phyloP scores from a whole-genome alignment of 176 grass and related monocot genomes.

The Oryza meyeriana region DNA sequence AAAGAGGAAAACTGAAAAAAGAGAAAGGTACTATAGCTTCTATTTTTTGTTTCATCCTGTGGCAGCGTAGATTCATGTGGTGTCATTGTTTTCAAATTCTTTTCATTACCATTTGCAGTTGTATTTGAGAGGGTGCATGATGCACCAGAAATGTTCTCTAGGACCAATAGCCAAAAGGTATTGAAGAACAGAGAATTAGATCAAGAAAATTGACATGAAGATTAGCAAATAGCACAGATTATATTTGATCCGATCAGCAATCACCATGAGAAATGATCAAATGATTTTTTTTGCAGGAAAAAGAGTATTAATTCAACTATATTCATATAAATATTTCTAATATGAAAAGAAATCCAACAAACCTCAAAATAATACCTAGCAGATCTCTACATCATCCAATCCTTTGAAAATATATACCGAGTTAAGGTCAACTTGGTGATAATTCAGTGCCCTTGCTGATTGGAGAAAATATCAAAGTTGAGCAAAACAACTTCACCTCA shows the following conservation, averaged over 20 bases:
- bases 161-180: not conserved
- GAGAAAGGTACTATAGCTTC: not conserved
- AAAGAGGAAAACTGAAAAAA: not conserved
- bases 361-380: not conserved
- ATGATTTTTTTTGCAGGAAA: too few species aligned
- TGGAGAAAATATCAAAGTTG: not conserved
- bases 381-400: slow-evolving; percentile 11
- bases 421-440: not conserved
- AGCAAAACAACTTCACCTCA: not conserved
- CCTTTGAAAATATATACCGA: not conserved
- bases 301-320: not conserved
- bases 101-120: not conserved
- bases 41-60: not conserved
- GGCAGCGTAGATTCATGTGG: not conserved
- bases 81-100: not conserved
- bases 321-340: not conserved
- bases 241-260: not conserved
- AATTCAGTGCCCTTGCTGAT: not conserved
- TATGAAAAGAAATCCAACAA: not conserved
- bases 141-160: not conserved
- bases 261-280: not conserved
- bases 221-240: not conserved
- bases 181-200: not conserved
- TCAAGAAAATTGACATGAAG: not conserved
- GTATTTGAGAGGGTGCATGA: not conserved